Evolutionary conservation across 192 early-diverging fungal species (phyloP), one percentile per base, ranked within the genome.

Genomic region (Coemansia umbellata): DNA sequence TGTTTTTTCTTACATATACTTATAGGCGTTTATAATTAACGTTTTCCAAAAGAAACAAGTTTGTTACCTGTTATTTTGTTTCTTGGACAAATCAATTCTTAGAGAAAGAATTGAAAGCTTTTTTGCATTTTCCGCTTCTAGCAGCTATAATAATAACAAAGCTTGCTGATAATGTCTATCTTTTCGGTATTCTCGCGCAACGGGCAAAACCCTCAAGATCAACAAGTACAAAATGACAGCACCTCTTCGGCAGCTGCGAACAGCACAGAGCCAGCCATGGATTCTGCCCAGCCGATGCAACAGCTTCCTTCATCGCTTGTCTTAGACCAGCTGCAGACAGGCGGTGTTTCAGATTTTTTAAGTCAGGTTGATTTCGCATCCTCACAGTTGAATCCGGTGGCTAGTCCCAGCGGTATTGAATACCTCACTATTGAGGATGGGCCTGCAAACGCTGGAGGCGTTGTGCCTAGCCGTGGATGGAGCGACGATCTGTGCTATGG

Each of bases 401-500:
- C 65, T 9, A 53, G 31, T 42, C 56, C 65, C 0, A 50, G 57
- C 11, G 75, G 75, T 27, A 71, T 78, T 43, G 75, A 78, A 35
- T 78, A 78, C 24, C 60, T 78, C 32, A 64, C 55, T 31, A 61
- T 78, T 19, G 75, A 78, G 36, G 75, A 78, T 10, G 69, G 69
- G 11, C 55, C 74, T 19, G 58, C 47, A 51, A 37, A 60, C 32
- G 52, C 64, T 4, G 65, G 54, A 45, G 75, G 66, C 39, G 70
- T 85, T n/a, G 47, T 87, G 49, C 86, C 89, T 37, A 84, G 83
- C 67, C 82, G 89, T 60, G 84, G 87, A 30, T 84, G 84, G 81
- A 78, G 82, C 32, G 89, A 91, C 56, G 87, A 89, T 71, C 80
- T 91, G 14, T 87, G 86, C 76, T 91, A 91, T 69, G 89, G 89